Evolutionary conservation across 208 protist genomes (phyloP), one percentile per base, ranked within the genome.

Genomic region (Vickermania spadyakhi): DNA sequence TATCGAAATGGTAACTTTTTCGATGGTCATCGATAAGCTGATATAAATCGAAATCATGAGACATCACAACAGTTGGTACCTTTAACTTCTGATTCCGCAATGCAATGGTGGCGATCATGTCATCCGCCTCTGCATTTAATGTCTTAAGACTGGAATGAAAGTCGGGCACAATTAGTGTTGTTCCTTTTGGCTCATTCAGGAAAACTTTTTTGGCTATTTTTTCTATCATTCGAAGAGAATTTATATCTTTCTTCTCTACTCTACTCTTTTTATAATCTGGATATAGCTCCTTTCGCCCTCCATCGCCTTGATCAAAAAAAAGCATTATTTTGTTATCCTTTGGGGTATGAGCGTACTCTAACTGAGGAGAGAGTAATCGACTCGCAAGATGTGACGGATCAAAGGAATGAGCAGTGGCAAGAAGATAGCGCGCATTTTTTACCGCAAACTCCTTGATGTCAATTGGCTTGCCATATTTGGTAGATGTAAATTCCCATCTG

Each of bases 301-400:
- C 88, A 67, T 95, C 88, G 11, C 88, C 88, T n/a, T 92, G 77
- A 58, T 95, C 88, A 62, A 95, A 95, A 65, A 76, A 95, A 18
- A 92, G 66, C 45, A 94, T 77, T 14, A 94, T 71, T 64, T 86
- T 86, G 74, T 94, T 94, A 54, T 81, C 72, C 60, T 94, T 94
- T 7, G 79, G 84, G 7, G 87, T 94, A 71, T 89, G 84, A 13
- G 72, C 68, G 67, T 91, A 94, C 63, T 94, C 84, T 28, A 89
- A 56, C 59, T 91, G 84, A 0, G 87, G 87, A 0, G 87, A 91
- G n/a, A 91, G 73, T n/a, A 94, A 74, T 58, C 91, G 82, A 31
- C 90, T 79, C 13, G 77, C 65, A 2, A 94, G 71, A 59, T 94
- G 87, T 27, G 69, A 73, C 21, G 87, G 87, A 55, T 94, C 87